Evolutionary conservation across 169 alveolate species (phyloP).

Genomic region (Theileria parva): DNA sequence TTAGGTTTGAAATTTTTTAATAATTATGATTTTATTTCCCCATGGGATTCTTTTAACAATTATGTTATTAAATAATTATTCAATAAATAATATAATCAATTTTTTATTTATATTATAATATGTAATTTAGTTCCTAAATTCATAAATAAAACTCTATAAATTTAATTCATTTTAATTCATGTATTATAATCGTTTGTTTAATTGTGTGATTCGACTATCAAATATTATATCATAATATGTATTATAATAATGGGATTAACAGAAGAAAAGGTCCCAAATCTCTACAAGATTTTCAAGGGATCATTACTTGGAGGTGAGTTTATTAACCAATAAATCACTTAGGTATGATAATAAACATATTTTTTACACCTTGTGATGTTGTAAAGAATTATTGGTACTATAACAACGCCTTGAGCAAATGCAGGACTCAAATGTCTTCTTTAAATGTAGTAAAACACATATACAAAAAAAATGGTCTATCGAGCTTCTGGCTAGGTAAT

Average conservation of each 20-base stretch:
- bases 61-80: background rate
- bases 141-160: background rate
- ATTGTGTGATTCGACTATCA: too few species aligned
- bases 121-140: background rate
- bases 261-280: conserved; percentile 3
- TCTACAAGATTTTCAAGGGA: conserved; percentile 49
- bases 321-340: background rate
- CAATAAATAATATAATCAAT: background rate
- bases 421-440: conserved; percentile 25
- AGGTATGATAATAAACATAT: conserved; percentile 48
- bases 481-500: conserved; percentile 52
- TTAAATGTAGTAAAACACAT: conserved; percentile 52
- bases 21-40: conserved; percentile 1
- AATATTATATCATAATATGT: background rate
- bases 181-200: too few species aligned
- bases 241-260: conserved; percentile 30
- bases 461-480: conserved; percentile 29
- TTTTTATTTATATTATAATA: background rate
- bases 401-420: conserved; percentile 26
- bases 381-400: conserved; percentile 67
- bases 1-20: background rate
- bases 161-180: background rate
- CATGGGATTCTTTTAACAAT: background rate
- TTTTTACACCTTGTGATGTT: conserved; percentile 58
- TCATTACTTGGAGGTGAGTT: conserved; percentile 45